Base-by-base conservation (phyloP, 2,329 filamentous ascomycete genomes). In the Ascochyta clinopodiicola region DNA sequence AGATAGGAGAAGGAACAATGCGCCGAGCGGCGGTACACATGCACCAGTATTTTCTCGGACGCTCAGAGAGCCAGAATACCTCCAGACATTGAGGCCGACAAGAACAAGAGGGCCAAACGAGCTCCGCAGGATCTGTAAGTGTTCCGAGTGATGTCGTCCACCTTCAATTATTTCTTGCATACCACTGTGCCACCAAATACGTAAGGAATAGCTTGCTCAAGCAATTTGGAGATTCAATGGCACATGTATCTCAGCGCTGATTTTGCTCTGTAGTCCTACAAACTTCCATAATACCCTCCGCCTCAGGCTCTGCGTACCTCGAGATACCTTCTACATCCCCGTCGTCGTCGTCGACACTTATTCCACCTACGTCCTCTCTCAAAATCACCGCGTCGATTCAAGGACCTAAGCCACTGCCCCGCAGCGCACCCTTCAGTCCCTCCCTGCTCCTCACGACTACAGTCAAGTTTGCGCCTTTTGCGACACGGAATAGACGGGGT, bases 381-480 rank as follows among this genome's bases (percentile, higher is more conserved):
- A 99, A 99, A 77, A 86, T 99, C 57, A 90, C 89, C 60, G 96
- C 93, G 75, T 93, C 92, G 10, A 91, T 98, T 50, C 94, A 98
- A 77, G 95, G 95, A 1, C 95, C 95, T 3, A 88, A 93, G 64
- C 92, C 95, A 22, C 84, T 99, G 37, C 93, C 94, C 29, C 87
- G 92, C 72, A 96, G 91, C 51, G 91, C 92, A 25, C 89, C 92
- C 1, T 99, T 97, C 79, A 95, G 91, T 47, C 92, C 95, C 9
- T 93, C 96, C 68, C 86, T 98, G 61, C 88, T 97, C 39, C 84
- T 99, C 46, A 92, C 90, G 13, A 96, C 94, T 2, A 92, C 96
- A 66, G 89, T 99, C 71, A 99, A 98, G 78, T 98, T 96, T 73
- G 93, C 95, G 0, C 93, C 95, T 0, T 99, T 99, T 72, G 94